phyloP scores from a whole-genome alignment of 2,329 filamentous ascomycete species.

The Dendrostoma leiphaemia region DNA sequence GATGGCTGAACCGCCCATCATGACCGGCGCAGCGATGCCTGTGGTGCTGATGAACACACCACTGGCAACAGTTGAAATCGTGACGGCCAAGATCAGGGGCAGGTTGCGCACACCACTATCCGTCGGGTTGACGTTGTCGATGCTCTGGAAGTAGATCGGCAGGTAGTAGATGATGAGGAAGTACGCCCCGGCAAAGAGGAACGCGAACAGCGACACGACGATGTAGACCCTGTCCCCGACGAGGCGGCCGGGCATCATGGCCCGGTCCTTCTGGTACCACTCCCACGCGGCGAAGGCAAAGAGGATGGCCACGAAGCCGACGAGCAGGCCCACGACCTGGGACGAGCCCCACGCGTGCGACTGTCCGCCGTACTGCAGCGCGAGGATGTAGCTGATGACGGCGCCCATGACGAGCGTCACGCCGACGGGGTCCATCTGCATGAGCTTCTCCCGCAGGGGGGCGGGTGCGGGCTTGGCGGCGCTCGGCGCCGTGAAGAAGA shows the following conservation, averaged over 20 bases:
- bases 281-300: constrained; percentile 32
- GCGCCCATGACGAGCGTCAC: constrained; percentile 36
- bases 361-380: constrained; percentile 42
- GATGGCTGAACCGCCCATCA: constrained; percentile 37
- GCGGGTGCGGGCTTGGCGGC: constrained; percentile 29
- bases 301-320: constrained; percentile 26
- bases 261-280: constrained; percentile 39
- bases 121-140: constrained; percentile 37
- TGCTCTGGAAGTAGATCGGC: constrained; percentile 51
- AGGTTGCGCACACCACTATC: constrained; percentile 38
- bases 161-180: constrained; percentile 47
- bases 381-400: constrained; percentile 38
- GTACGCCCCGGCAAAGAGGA: constrained; percentile 42
- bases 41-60: constrained; percentile 32
- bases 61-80: constrained; percentile 33
- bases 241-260: constrained; percentile 49
- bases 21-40: constrained; percentile 31
- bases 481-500: constrained; percentile 35
- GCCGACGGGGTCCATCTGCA: constrained; percentile 42
- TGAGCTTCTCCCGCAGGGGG: constrained; percentile 34
- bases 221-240: constrained; percentile 42
- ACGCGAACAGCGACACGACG: constrained; percentile 37
- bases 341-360: constrained; percentile 34
- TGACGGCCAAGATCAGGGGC: constrained; percentile 37
- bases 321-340: constrained; percentile 34